phyloP scores from a whole-genome alignment of 345 rosid genomes.

The Populus alba region DNA sequence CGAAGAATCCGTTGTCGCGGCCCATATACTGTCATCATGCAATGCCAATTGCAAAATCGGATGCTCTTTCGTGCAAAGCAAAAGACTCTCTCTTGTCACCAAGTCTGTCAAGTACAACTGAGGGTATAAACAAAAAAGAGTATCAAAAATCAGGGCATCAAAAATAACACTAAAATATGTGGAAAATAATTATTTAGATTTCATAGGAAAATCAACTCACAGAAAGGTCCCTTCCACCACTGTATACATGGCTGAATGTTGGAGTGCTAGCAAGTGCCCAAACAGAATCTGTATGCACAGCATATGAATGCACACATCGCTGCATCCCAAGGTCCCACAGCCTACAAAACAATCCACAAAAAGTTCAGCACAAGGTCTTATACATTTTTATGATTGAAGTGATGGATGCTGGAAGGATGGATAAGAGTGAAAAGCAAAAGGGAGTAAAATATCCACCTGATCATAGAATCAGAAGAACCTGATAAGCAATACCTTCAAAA shows the following conservation, averaged over 20 bases:
- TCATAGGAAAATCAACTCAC: constrained; percentile 49
- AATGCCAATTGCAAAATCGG: constrained; percentile 84
- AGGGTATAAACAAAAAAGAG: constrained; percentile 20
- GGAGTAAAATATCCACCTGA: constrained; percentile 55
- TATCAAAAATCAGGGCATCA: constrained; percentile 8
- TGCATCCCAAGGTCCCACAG: constrained; percentile 99
- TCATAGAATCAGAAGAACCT: constrained; percentile 99
- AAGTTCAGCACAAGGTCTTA: constrained; percentile 23
- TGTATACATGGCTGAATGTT: constrained; percentile 90
- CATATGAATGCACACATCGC: constrained; percentile 96
- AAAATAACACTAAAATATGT: constrained; percentile 9
- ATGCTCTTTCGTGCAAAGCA: constrained; percentile 89
- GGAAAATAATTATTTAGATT: neutral
- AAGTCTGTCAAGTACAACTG: constrained; percentile 98
- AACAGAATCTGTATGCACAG: constrained; percentile 99
- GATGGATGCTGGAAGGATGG: neutral
- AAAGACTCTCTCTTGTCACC: constrained; percentile 85
- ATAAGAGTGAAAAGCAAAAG: constrained; percentile 4
- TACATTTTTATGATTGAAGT: constrained; percentile 9
- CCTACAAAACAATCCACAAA: constrained; percentile 41
- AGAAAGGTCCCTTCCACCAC: constrained; percentile 98
- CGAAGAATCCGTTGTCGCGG: constrained; percentile 89
- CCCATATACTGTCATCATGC: constrained; percentile 93
- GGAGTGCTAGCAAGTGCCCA: constrained; percentile 99
- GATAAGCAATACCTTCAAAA: constrained; percentile 88